phyloP scores from a whole-genome alignment of 2,329 filamentous ascomycete genomes.

The Fusarium robinianum region DNA sequence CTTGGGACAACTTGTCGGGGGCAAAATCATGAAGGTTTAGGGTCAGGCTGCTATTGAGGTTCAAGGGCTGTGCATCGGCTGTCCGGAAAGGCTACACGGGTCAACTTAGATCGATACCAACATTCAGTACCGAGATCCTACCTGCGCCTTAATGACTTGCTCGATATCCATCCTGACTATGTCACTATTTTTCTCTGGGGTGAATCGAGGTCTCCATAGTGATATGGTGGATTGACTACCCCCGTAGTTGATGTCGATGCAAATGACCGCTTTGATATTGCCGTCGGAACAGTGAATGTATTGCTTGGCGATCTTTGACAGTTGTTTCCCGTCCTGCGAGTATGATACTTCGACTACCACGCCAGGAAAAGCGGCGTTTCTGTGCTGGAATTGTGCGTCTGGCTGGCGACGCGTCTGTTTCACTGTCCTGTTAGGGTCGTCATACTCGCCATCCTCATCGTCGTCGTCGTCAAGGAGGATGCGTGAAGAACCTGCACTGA shows the following conservation, averaged over 20 bases:
- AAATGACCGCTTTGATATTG: conserved; percentile 26
- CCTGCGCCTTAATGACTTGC: background rate
- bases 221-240: conserved; percentile 16
- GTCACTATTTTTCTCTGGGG: background rate
- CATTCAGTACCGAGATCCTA: background rate
- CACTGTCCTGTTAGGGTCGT: no score
- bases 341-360: conserved; percentile 27
- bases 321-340: conserved; percentile 22
- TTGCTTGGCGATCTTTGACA: conserved; percentile 20
- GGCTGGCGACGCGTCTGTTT: conserved; percentile 18
- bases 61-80: background rate
- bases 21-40: background rate
- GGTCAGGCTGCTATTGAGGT: background rate
- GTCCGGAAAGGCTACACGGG: conserved; percentile 6
- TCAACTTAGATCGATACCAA: background rate
- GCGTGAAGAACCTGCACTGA: no score
- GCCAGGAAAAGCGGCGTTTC: conserved; percentile 12
- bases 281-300: conserved; percentile 27
- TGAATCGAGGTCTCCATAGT: conserved; percentile 15
- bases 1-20: background rate
- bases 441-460: no score
- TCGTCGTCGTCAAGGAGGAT: no score
- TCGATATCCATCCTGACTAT: background rate
- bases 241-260: conserved; percentile 20
- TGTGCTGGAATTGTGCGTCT: conserved; percentile 21